Conservation (phyloP, 164 flowering plant genomes). For the Umbellularia californica region DNA sequence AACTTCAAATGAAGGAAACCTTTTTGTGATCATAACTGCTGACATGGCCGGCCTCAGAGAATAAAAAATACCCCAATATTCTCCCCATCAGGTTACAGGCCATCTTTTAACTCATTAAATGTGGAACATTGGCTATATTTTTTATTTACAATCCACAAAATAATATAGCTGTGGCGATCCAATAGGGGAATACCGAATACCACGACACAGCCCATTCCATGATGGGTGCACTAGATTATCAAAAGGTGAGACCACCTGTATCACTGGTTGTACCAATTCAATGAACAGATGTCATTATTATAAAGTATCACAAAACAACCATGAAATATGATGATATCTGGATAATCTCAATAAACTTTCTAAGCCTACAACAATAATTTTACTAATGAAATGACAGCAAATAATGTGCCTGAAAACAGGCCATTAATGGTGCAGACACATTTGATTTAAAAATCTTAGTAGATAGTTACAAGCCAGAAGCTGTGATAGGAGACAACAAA, state of each 20-base stretch:
- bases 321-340: too few species aligned
- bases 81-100: background rate
- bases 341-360: background rate
- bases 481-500: slow-evolving; percentile 15
- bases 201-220: background rate
- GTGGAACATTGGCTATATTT: background rate
- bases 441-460: background rate
- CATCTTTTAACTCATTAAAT: background rate
- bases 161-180: background rate
- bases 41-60: background rate
- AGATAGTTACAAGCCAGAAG: background rate
- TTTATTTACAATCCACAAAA: background rate
- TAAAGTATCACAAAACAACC: background rate
- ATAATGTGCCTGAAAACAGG: background rate
- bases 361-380: background rate
- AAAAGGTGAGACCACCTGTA: background rate
- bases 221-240: background rate
- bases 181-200: background rate
- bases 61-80: background rate
- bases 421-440: background rate
- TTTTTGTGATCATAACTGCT: background rate
- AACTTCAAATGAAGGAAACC: background rate
- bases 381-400: background rate
- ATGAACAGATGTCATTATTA: background rate
- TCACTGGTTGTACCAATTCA: background rate